phyloP scores from a whole-genome alignment of 2,329 filamentous ascomycete genomes.

The Talaromyces sp. region DNA sequence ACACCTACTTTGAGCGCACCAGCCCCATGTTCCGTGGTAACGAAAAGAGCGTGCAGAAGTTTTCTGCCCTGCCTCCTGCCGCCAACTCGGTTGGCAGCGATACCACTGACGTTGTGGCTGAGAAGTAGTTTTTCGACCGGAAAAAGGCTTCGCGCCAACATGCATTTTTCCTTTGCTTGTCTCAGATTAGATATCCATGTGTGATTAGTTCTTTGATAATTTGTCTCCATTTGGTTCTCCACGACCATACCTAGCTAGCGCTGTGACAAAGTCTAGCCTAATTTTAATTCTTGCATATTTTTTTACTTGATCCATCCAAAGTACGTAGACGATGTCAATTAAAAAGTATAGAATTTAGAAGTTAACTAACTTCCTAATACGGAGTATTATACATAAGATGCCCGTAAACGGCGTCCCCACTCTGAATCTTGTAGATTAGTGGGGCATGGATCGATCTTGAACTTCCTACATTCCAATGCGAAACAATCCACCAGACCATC shows the following conservation, averaged over 20 bases:
- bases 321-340: too few species aligned
- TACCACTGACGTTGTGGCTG: not conserved
- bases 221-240: not conserved
- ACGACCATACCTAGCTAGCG: not conserved
- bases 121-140: not conserved
- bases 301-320: not conserved
- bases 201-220: not conserved
- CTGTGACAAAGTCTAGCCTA: not conserved
- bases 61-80: slow-evolving; percentile 29
- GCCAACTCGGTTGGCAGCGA: slow-evolving; percentile 14
- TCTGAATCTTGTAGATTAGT: not conserved
- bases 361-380: too few species aligned
- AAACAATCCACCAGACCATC: not conserved
- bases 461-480: not conserved
- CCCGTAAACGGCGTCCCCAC: not conserved
- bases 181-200: not conserved
- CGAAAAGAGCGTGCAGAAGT: slow-evolving; percentile 24
- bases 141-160: not conserved
- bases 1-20: slow-evolving; percentile 50
- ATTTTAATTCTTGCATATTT: not conserved
- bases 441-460: not conserved
- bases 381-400: not conserved
- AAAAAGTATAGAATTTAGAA: too few species aligned
- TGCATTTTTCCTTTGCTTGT: not conserved
- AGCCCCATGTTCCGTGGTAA: slow-evolving; percentile 37